A percentile compares a stretch with the other conserved stretches of the same genome.
Conservation (phyloP, 306 rosid genomes). For the Prunus dulcis region DNA sequence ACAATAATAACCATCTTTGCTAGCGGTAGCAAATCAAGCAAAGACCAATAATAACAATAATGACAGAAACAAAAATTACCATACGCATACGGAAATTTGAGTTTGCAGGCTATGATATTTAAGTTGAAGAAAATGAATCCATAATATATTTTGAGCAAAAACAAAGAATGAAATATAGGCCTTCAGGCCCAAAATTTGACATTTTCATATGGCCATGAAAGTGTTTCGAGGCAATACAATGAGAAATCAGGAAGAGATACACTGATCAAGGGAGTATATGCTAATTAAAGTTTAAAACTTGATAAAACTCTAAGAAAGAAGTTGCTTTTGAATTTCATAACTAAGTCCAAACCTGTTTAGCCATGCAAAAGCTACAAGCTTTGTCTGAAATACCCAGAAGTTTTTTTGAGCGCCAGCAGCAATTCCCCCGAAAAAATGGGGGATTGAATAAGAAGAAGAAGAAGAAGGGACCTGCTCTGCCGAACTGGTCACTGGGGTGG, state of each 20-base stretch:
- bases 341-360: background rate
- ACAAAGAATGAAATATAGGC: background rate
- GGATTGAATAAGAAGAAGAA: background rate
- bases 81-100: background rate
- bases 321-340: background rate
- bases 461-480: background rate
- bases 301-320: background rate
- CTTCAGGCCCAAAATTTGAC: too few species aligned
- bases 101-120: background rate
- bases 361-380: background rate
- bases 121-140: background rate
- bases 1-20: background rate
- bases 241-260: background rate
- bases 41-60: background rate
- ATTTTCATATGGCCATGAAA: too few species aligned
- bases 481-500: background rate
- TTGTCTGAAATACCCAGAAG: background rate
- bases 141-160: background rate
- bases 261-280: background rate
- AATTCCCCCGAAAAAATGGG: background rate
- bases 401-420: background rate
- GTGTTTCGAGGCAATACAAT: background rate
- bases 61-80: background rate
- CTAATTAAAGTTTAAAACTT: background rate
- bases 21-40: background rate